phyloP scores from a whole-genome alignment of 2,329 filamentous ascomycete species.

The Fusarium acutatum region DNA sequence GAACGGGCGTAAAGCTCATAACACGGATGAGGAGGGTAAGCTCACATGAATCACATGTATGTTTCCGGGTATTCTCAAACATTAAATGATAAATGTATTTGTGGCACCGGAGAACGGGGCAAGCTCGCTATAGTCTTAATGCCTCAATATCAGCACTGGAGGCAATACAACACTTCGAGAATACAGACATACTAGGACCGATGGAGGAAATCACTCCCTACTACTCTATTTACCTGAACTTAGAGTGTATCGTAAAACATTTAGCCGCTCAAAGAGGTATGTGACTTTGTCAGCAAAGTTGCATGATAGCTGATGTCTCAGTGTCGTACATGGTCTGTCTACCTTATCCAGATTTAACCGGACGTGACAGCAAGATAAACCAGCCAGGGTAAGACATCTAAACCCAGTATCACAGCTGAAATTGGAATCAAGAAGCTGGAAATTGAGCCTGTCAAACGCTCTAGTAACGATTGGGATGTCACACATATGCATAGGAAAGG shows the following conservation, averaged over 20 bases:
- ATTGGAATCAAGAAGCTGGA: accelerated
- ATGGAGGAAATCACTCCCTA: background rate
- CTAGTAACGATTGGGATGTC: background rate
- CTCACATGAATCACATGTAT: accelerated
- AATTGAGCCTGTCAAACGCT: background rate
- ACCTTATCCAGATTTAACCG: background rate
- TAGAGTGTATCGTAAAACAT: too few relatives aligned
- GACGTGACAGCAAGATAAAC: background rate
- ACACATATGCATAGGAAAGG: accelerated
- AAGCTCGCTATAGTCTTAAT: background rate
- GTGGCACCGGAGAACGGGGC: background rate
- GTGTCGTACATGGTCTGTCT: background rate
- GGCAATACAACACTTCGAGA: background rate
- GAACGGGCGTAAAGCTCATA: background rate
- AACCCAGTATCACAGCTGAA: accelerated
- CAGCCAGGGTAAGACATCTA: accelerated
- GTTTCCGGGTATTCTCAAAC: background rate
- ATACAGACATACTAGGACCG: background rate
- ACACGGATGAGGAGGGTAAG: too few relatives aligned
- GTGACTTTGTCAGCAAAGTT: background rate
- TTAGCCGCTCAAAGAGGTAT: background rate
- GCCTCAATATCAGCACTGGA: background rate
- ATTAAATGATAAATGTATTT: accelerated
- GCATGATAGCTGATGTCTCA: background rate
- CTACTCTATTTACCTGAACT: too few relatives aligned